Evolutionary conservation across 2,329 filamentous ascomycete genomes (phyloP), one percentile per base, ranked within the genome.

Genomic region (Tolypocladium nubicola): DNA sequence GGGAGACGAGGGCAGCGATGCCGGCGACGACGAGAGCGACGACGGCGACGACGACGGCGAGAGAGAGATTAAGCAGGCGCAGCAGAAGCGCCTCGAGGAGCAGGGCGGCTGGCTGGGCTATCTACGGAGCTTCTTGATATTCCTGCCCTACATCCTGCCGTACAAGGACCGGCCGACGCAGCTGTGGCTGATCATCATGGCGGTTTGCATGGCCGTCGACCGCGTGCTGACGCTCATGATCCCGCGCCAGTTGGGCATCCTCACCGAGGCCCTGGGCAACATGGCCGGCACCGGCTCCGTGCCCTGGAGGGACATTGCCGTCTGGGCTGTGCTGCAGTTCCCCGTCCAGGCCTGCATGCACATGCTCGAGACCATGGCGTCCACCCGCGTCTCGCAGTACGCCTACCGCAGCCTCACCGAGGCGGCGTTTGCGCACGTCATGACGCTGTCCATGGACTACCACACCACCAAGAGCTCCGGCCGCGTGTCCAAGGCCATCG

Each of bases 381-480:
- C 70, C 49, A 70, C 71, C 0, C 69, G 70, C 0, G 70, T 72
- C 13, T 64, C 66, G 62, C 70, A 72, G 40, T 72, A 68, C 19
- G 71, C 70, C 2, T 83, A 85, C 61, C 75, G 78, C 53, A 75
- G 77, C 21, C 76, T 89, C 52, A 80, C 78, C 13, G 79, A 79
- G 1, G 77, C 82, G 2, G 81, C 85, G 0, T 89, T 88, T 66
- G 76, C 79, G 57, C 85, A 89, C 58, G 78, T 89, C 39, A 84
- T 90, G 78, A 76, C 74, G n/a, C 74, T 89, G 1, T 86, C 84
- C 0, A 86, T 86, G 72, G 84, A 88, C 60, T 89, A 88, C 56
- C 86, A 90, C 65, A 82, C 83, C 21, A 78, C 79, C 54, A 86
- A 86, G 61, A 78, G 81, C 56, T 84, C 83, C 1, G 84, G 83